These are phyloP conservation scores for Puccinia coronata DNA, from an alignment of 1,284 basidiomycete species.

Conservation along the genomic window DNA sequence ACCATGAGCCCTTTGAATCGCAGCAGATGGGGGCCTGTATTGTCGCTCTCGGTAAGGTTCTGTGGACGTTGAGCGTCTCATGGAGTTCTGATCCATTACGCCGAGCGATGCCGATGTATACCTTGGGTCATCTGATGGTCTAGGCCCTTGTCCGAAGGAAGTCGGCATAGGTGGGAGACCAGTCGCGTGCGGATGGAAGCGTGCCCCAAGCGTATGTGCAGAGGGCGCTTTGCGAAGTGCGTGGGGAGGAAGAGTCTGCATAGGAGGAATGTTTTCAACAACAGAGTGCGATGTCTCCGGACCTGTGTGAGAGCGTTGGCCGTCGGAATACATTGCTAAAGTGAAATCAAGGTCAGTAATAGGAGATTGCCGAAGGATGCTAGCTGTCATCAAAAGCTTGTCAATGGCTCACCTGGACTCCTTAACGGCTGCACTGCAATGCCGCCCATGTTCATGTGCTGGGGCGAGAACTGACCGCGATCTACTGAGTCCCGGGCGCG, in stretches of 20 bases:
- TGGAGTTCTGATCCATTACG: neutral
- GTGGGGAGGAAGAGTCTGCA: neutral
- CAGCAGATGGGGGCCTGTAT: constrained; percentile 23
- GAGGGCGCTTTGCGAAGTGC: constrained; percentile 42
- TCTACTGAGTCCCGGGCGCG: neutral
- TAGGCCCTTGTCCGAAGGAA: neutral
- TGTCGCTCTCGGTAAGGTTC: constrained; percentile 36
- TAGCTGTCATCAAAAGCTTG: neutral
- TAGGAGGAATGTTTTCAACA: neutral
- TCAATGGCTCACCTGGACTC: constrained; percentile 7
- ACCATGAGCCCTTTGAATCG: neutral
- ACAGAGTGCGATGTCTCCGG: neutral
- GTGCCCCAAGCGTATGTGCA: constrained; percentile 33
- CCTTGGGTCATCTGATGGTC: neutral
- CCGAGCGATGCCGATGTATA: no score
- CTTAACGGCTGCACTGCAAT: neutral
- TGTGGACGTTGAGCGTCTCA: constrained; percentile 26
- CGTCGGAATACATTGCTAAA: neutral
- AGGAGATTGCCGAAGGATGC: neutral
- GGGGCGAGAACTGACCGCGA: neutral
- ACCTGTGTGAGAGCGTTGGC: neutral
- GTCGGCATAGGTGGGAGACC: constrained; percentile 28
- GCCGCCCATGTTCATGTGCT: neutral
- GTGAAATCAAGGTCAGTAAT: neutral
- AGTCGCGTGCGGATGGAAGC: neutral